These are phyloP conservation scores for Cercospora janseana DNA, from an alignment of 2,329 filamentous ascomycete genomes.

Conservation along the genomic window DNA sequence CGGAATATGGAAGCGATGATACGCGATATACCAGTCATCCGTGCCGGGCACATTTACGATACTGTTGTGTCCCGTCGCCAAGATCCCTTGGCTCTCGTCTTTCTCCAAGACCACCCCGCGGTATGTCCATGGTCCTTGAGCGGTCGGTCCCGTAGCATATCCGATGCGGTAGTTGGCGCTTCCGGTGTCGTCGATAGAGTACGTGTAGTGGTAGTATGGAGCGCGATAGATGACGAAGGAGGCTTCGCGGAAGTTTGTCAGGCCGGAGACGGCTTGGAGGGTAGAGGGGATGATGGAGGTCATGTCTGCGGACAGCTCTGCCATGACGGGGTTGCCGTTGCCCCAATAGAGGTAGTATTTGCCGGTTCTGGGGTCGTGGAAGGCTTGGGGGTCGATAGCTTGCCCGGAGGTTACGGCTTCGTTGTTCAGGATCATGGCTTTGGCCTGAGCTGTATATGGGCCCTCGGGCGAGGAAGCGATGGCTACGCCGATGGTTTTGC, in stretches of 20 bases:
- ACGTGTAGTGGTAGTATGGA: slow-evolving; percentile 50
- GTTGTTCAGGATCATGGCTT: slow-evolving; percentile 33
- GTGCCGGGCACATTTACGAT: slow-evolving; percentile 49
- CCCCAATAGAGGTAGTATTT: slow-evolving; percentile 36
- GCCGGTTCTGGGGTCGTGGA: slow-evolving; percentile 28
- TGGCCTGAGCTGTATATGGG: slow-evolving; percentile 30
- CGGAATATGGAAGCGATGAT: slow-evolving; percentile 51
- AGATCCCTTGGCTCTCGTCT: slow-evolving; percentile 43
- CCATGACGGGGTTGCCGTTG: slow-evolving; percentile 45
- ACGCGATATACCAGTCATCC: slow-evolving; percentile 53
- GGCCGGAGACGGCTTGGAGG: slow-evolving; percentile 35
- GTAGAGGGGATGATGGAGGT: slow-evolving; percentile 45
- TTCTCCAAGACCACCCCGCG: slow-evolving; percentile 48
- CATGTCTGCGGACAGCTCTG: slow-evolving; percentile 50
- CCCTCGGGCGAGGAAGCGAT: slow-evolving; percentile 29
- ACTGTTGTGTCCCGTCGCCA: slow-evolving; percentile 49
- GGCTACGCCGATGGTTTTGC: slow-evolving; percentile 35
- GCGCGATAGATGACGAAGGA: slow-evolving; percentile 47
- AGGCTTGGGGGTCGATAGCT: slow-evolving; percentile 33
- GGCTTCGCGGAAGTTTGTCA: slow-evolving; percentile 48
- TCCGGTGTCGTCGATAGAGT: slow-evolving; percentile 50
- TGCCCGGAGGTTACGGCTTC: slow-evolving; percentile 29
- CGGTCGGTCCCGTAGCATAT: slow-evolving; percentile 44
- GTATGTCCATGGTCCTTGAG: slow-evolving; percentile 48
- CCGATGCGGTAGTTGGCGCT: slow-evolving; percentile 50